These are phyloP conservation scores for Euphorbia celastroides DNA, from an alignment of 441 rosid species.

Conservation along the genomic window DNA sequence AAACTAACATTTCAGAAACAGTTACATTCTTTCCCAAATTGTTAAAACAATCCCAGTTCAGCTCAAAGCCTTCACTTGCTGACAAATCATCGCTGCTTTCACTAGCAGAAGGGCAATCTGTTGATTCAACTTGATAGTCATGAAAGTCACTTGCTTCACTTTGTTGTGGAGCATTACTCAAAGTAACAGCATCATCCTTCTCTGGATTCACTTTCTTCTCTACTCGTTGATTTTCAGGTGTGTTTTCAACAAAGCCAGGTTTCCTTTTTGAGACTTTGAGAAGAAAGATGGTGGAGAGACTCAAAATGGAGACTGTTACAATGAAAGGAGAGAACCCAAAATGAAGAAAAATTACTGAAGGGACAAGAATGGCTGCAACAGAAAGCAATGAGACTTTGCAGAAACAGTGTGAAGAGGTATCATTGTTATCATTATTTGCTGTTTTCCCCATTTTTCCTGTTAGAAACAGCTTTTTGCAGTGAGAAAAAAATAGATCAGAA, in stretches of 20 bases:
- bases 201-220: constrained; percentile 19
- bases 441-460: constrained; percentile 32
- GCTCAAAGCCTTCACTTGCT: constrained; percentile 25
- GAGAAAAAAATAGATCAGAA: constrained; percentile 10
- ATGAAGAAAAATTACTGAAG: constrained; percentile 25
- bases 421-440: constrained; percentile 19
- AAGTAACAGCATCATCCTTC: constrained; percentile 13
- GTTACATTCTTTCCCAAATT: constrained; percentile 19
- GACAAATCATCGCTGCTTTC: constrained; percentile 29
- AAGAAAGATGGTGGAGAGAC: constrained; percentile 28
- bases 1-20: constrained; percentile 24
- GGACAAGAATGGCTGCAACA: constrained; percentile 21
- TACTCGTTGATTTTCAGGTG: constrained; percentile 21
- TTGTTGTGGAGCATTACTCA: constrained; percentile 14
- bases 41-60: constrained; percentile 26
- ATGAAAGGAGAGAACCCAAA: constrained; percentile 22
- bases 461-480: constrained; percentile 6
- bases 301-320: constrained; percentile 30
- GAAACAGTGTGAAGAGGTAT: constrained; percentile 19
- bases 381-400: constrained; percentile 24
- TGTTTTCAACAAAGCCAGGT: constrained; percentile 9
- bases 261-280: constrained; percentile 24
- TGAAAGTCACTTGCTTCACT: constrained; percentile 21
- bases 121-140: constrained; percentile 27
- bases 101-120: constrained; percentile 32